Conservation (phyloP, 768 basidiomycete species). For the Thelephora aurantiotincta region DNA sequence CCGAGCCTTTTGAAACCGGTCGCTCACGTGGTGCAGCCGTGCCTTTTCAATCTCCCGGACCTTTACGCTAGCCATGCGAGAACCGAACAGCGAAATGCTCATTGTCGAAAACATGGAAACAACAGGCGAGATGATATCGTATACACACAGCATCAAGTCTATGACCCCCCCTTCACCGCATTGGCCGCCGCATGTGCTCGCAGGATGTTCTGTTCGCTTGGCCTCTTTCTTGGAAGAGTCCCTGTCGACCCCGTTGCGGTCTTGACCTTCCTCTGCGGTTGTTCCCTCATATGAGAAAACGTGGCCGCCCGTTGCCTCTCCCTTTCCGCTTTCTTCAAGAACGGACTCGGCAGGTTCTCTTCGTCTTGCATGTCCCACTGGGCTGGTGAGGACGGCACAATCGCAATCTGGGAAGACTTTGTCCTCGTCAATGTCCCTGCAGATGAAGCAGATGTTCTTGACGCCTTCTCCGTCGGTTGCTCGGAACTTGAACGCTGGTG, state of each 20-base stretch:
- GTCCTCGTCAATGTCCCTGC: not conserved
- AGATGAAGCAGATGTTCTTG: not conserved
- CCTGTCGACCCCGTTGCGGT: constrained; percentile 10
- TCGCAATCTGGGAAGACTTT: no score
- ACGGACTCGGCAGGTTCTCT: constrained; percentile 78
- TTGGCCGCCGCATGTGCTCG: constrained; percentile 44
- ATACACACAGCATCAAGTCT: not conserved
- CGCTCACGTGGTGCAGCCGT: no score
- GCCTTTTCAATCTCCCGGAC: no score
- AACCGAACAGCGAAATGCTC: no score
- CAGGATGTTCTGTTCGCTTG: constrained; percentile 36
- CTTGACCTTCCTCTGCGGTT: constrained; percentile 4
- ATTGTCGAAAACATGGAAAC: no score
- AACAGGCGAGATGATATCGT: no score
- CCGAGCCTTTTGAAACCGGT: no score
- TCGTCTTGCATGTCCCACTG: constrained; percentile 64
- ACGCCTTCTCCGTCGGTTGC: not conserved
- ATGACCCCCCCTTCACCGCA: constrained; percentile 17
- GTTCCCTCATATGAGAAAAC: constrained; percentile 4
- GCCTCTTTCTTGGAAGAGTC: constrained; percentile 21
- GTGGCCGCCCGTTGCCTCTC: constrained; percentile 14
- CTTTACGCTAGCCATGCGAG: no score
- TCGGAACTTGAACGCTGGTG: not conserved
- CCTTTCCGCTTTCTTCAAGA: constrained; percentile 45
- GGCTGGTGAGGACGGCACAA: constrained; percentile 14